Base-by-base conservation (phyloP, 495 filamentous ascomycete genomes). In the Talaromyces nanjingensis region DNA sequence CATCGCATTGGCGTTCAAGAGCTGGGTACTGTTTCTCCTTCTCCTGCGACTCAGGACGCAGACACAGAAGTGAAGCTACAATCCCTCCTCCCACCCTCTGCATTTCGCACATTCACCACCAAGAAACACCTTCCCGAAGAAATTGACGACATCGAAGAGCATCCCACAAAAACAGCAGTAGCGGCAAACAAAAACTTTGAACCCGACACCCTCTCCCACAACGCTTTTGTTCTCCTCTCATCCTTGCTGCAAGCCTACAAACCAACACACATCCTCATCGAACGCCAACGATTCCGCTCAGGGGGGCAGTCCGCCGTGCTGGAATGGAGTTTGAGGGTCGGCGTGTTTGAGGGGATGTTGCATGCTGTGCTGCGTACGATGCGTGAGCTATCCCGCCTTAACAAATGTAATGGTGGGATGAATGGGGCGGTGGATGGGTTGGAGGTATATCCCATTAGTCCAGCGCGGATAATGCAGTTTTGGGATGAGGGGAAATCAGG, bases 261-360 rank as follows among this genome's bases (percentile, higher is more conserved):
- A 2, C 91, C 90, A 2, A 89, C 84, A 12, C 86, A 88, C 66
- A 79, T 98, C 47, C 81, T 98, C 1, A 92, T 98, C 62, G 93
- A 98, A 75, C 86, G 90, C 3, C 93, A 98, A 71, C 89, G 93
- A 1, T 96, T 89, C 74, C 89, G 94, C 27, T 87, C 86, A 11
- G 79, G 77, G 18, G 84, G 90, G 33, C 79, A 73, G 0, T 67
- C 82, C 0, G 81, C 85, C 6, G 84, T 98, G 3, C 84, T 86
- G 39, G 91, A 98, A 74, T 97, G 93, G 94, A 96, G 92, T 20
- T 65, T 97, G 34, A 81, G 92, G 2, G 93, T 97, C 3, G 96
- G 96, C 65, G 89, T 91, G 71, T 84, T 98, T 22, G 93, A 98
- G 74, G 84, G 86, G 0, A 96, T 97, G 88, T 72, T 97, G 2